phyloP scores from a whole-genome alignment of 805 yeast species.

The Candida takata region DNA sequence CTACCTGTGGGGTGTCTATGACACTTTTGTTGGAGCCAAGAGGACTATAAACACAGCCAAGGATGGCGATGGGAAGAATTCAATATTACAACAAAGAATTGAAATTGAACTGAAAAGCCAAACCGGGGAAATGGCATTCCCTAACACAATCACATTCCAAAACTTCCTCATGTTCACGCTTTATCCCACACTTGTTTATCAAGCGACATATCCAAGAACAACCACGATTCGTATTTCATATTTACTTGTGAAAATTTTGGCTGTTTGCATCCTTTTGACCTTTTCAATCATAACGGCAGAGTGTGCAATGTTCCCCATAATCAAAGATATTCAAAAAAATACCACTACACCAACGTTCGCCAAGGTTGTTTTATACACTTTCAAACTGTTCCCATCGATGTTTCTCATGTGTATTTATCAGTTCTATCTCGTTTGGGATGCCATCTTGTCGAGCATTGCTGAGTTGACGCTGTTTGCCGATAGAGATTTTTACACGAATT shows the following conservation, averaged over 20 bases:
- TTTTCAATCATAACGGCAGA: background rate
- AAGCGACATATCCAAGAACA: background rate
- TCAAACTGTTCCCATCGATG: background rate
- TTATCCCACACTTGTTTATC: conserved; percentile 1
- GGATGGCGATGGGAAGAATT: too few relatives aligned
- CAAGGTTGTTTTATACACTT: background rate
- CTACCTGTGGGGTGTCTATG: background rate
- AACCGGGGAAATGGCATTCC: too few relatives aligned
- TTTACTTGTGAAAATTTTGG: background rate
- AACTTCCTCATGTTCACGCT: conserved; percentile 1
- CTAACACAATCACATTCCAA: background rate
- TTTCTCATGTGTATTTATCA: background rate
- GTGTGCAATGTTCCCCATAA: too few relatives aligned
- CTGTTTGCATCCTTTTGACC: background rate
- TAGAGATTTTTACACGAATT: background rate
- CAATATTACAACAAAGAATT: too few relatives aligned
- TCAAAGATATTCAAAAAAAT: too few relatives aligned
- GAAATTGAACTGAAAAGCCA: too few relatives aligned
- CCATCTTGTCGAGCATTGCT: background rate
- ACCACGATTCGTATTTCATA: background rate
- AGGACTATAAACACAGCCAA: too few relatives aligned
- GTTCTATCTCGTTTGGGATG: background rate
- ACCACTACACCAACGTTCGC: background rate
- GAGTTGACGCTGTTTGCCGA: background rate
- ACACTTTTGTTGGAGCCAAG: too few relatives aligned